Evolutionary conservation across 495 filamentous ascomycete species (phyloP), one percentile per base, ranked within the genome.

Genomic region (Daldinia decipiens): DNA sequence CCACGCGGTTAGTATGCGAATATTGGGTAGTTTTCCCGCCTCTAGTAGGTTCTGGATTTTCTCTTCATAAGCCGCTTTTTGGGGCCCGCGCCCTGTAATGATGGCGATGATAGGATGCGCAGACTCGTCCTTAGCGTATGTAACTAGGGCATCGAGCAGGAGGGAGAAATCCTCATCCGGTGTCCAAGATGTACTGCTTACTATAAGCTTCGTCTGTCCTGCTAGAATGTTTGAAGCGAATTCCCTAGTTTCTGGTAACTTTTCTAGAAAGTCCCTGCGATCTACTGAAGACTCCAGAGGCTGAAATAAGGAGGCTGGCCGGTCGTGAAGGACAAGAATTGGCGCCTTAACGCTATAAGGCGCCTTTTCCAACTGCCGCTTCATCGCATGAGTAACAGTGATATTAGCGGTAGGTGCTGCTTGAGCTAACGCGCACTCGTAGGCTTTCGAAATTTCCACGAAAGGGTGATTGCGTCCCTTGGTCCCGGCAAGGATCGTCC

Each of bases 171-270:
- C 95, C 79, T 99, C 95, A 77, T 99, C 95, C 0, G 93, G 87
- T 1, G 96, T 99, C 95, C 95, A 99, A 26, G 92, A 96, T 0
- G 95, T 99, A 38, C 92, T 92, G 81, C 93, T 97, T 40, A 98
- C 91, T 0, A 99, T 76, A 5, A 98, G 83, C 50, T 81, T 87
- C 40, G 84, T 87, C 4, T 79, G 79, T 1, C 89, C 88, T 8
- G 77, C 70, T 21, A 88, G 59, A 12, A 98, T 81, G 43, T 81
- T 74, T 1, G 82, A 74, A n/a, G 87, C 84, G 39, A 88, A 79
- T n/a, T 82, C 79, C 6, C 74, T 77, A 4, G 91, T 88, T 67
- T 88, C 86, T 2, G 88, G 80, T 8, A 95, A 77, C 1, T 82
- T 80, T 7, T 73, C 67, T 6, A 98, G 85, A 65, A 95, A 91